Conservation (phyloP, 139 green algal genomes). For the Choricystis sp. region DNA sequence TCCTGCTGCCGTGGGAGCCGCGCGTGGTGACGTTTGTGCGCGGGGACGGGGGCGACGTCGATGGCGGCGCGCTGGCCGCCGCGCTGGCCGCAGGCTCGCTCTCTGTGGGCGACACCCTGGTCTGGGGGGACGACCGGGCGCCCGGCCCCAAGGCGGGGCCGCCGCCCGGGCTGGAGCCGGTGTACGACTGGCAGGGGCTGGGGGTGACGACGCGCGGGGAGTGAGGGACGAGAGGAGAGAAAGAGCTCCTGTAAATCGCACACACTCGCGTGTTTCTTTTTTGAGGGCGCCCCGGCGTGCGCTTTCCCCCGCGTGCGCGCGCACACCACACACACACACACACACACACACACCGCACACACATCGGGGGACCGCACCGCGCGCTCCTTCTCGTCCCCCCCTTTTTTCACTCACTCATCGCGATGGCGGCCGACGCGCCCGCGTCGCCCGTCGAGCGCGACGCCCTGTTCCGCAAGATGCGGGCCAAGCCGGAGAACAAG, state of each 20-base stretch:
- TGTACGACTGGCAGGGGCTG: no score
- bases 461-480: constrained; percentile 64
- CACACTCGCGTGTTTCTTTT: not conserved
- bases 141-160: no score
- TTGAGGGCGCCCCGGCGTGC: not conserved
- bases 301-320: no score
- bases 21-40: not conserved
- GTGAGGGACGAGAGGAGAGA: not conserved
- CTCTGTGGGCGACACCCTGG: not conserved
- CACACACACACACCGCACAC: not conserved
- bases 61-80: not conserved
- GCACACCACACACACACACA: not conserved
- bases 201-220: not conserved
- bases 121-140: no score
- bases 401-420: no score
- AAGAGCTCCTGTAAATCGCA: no score
- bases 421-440: no score
- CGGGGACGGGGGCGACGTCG: not conserved
- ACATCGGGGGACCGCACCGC: not conserved
- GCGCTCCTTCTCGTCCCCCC: no score
- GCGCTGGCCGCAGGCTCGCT: not conserved
- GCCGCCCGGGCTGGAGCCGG: no score
- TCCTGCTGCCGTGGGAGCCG: not conserved
- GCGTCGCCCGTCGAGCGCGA: constrained; percentile 56
- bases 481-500: constrained; percentile 81